These are phyloP conservation scores for Pleurotus tuber-regium DNA, from an alignment of 768 basidiomycete genomes.

Conservation along the genomic window DNA sequence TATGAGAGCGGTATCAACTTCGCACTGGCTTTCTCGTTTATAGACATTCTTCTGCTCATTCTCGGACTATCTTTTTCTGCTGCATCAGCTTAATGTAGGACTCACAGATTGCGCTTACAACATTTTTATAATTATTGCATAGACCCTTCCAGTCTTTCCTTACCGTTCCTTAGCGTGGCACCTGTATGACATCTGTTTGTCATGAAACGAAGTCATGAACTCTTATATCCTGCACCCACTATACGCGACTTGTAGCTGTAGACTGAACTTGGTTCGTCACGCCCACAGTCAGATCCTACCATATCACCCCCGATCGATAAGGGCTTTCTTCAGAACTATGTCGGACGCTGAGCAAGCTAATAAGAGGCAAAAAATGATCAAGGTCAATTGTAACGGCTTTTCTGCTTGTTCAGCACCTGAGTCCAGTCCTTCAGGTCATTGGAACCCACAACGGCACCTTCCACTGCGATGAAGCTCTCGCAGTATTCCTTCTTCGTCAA, in stretches of 20 bases:
- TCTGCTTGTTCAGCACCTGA: not conserved
- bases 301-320: not conserved
- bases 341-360: not conserved
- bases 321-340: slow-evolving; percentile 2
- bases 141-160: too few species aligned
- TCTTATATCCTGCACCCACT: not conserved
- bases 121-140: too few species aligned
- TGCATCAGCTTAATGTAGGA: too few species aligned
- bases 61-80: too few species aligned
- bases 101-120: too few species aligned
- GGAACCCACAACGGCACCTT: slow-evolving; percentile 96
- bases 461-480: slow-evolving; percentile 96
- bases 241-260: too few species aligned
- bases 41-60: too few species aligned
- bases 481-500: slow-evolving; percentile 82
- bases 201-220: not conserved
- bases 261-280: too few species aligned
- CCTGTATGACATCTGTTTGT: not conserved
- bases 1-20: too few species aligned
- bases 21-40: too few species aligned
- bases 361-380: slow-evolving; percentile 42
- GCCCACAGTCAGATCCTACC: slow-evolving; percentile 3
- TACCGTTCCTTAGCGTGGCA: too few species aligned
- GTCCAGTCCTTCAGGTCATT: slow-evolving; percentile 54
- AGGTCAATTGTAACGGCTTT: slow-evolving; percentile 22